Base-by-base conservation (phyloP, 2,329 filamentous ascomycete genomes). In the Trichoderma sp. region DNA sequence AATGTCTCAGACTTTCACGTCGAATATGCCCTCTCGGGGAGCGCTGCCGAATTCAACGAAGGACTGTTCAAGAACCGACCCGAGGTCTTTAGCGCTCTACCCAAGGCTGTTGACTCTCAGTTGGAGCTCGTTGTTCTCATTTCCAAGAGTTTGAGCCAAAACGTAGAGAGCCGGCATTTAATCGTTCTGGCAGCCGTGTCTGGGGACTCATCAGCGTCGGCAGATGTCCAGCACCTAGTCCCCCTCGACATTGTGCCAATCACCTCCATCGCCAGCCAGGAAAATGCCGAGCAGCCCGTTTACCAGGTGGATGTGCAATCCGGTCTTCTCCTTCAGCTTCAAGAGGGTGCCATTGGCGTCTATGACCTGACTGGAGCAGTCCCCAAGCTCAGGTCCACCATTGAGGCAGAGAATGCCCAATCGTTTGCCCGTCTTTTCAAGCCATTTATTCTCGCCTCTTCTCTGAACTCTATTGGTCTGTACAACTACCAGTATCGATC, bases 401-500 rank as follows among this genome's bases (percentile, higher is more conserved):
- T 92, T 31, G 83, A 86, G 6, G 84, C 89, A 56, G 83, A 87
- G 6, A 87, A 85, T 1, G 86, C 91, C 3, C 86, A 86, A 24
- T 93, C 92, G 2, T 94, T 94, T 79, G 81, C 93, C 7, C 89
- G 92, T 7, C 85, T 95, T 0, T 93, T 92, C 8, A 89, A 89
- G 75, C 91, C 92, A 8, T 90, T 93, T 5, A 83, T 94, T 1
- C 86, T 95, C 62, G 88, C 90, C 1, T 86, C 90, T n/a, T 91
- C 91, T 0, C 79, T 87, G 0, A 84, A 87, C 11, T 86, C 87
- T 0, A 88, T 93, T 56, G 87, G 86, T 59, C 86, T 94, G 16
- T 93, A 93, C 81, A 94, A 95, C 82, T 90, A 92, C 41, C 90
- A 92, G 76, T 95, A 91, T 81, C 89, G 86, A 35, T 91, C 90